Evolutionary conservation across 2,329 filamentous ascomycete species (phyloP).

Genomic region (Fusarium udum): DNA sequence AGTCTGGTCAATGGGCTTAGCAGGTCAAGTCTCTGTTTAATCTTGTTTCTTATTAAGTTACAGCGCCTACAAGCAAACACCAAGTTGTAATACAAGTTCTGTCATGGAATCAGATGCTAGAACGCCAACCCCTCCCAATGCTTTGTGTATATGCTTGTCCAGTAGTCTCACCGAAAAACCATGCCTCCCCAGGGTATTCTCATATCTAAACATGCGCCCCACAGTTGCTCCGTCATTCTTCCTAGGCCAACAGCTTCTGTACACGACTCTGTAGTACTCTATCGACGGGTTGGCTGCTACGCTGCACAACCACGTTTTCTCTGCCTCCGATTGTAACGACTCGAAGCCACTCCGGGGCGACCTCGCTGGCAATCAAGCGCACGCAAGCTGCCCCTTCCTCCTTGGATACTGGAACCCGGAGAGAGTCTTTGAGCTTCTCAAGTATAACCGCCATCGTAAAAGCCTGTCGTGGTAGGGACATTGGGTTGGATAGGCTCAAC

Average conservation of each 20-base stretch:
- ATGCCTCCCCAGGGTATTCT: slow-evolving; percentile 30
- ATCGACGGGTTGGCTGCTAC: slow-evolving; percentile 53
- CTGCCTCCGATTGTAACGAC: slow-evolving; percentile 61
- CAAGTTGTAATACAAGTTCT: not conserved
- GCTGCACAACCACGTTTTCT: slow-evolving; percentile 67
- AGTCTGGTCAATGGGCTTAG: not conserved
- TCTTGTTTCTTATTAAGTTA: not conserved
- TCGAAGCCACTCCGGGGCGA: slow-evolving; percentile 66
- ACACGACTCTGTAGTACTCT: slow-evolving; percentile 51
- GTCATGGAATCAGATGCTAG: slow-evolving; percentile 10
- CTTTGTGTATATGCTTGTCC: slow-evolving; percentile 27
- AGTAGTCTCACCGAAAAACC: slow-evolving; percentile 5
- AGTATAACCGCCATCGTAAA: slow-evolving; percentile 72
- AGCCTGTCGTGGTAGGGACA: slow-evolving; percentile 65
- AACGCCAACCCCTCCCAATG: slow-evolving; percentile 35
- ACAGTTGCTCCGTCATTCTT: not conserved
- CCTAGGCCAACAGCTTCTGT: slow-evolving; percentile 46
- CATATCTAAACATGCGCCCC: slow-evolving; percentile 11
- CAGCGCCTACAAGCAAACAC: slow-evolving; percentile 9
- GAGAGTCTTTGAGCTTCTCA: slow-evolving; percentile 73
- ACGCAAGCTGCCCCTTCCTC: slow-evolving; percentile 63
- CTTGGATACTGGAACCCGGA: slow-evolving; percentile 63
- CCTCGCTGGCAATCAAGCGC: slow-evolving; percentile 61
- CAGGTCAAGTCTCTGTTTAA: not conserved
- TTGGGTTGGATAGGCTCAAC: slow-evolving; percentile 64